Evolutionary conservation across 306 rosid genomes (phyloP), one percentile per base, ranked within the genome.

Genomic region (Vigna nakashimae): DNA sequence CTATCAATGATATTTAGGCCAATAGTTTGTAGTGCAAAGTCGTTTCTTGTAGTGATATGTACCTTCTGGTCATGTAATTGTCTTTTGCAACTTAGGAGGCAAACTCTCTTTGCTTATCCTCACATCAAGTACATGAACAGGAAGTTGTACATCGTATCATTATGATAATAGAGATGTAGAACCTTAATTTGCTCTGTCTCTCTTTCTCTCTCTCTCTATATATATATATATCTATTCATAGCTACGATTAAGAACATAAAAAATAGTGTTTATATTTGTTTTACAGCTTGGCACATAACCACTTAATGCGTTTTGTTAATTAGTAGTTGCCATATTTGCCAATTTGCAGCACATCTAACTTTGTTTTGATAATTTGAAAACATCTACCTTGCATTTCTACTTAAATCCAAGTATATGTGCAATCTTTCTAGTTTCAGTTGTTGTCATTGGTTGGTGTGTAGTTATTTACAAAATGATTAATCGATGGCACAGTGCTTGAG

Each of bases 71-170:
- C 83, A 76, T 84, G 92, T 85, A 20, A 79, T 58, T 85, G 11
- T 71, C 42, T 87, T 85, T 73, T 60, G 87, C 63, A 71, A 79
- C 59, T 74, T 75, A 73, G 88, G 91, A 79, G 71, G 97, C 97
- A 93, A 90, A 66, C 71, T 51, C 96, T 91, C 92, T 86, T 90
- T 93, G 97, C 98, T 86, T 78, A 65, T 82, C 86, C 87, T 73
- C 78, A 38, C 73, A 74, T 84, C 77, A 78, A 77, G 82, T 86
- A 62, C 88, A 82, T 83, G 91, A 84, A 64, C 65, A 68, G 73
- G 73, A 81, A 84, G 63, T 67, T 71, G 71, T 51, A 57, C 74
- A 72, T 66, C 40, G 55, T 60, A 76, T 76, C 70, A 56, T 50
- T 69, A 76, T 80, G 72, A 26, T 82, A 17, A 62, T 69, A 74